These are phyloP conservation scores for Funneliformis geosporum DNA, from an alignment of 192 early-diverging fungal genomes.

Conservation along the genomic window DNA sequence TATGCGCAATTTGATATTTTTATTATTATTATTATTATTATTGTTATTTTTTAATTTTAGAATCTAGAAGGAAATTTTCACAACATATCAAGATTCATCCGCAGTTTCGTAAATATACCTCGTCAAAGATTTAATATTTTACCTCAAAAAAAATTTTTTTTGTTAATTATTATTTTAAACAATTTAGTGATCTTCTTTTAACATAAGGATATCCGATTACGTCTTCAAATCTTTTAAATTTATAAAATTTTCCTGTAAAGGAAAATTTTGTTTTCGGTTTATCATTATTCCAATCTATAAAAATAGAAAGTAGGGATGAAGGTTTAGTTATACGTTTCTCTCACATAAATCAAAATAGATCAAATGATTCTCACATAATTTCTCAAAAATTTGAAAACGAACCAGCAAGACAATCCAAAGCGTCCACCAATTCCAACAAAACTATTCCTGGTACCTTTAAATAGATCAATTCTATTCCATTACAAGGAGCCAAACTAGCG, in stretches of 20 bases:
- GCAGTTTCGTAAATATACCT: too few species aligned
- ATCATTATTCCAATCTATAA: too few species aligned
- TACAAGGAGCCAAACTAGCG: not conserved
- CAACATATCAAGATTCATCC: too few species aligned
- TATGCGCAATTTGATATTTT: too few species aligned
- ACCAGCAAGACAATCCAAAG: conserved; percentile 17
- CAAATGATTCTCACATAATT: too few species aligned
- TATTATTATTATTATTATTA: too few species aligned
- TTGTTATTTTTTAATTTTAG: too few species aligned
- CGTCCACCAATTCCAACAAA: conserved; percentile 2
- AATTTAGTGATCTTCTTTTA: not conserved
- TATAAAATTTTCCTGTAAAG: conserved; percentile 5
- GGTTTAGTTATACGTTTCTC: not conserved
- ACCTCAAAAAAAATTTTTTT: too few species aligned
- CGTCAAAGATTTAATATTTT: too few species aligned
- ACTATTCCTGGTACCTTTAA: not conserved
- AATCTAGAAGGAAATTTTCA: too few species aligned
- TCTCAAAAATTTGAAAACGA: not conserved
- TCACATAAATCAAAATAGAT: not conserved
- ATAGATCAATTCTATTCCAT: conserved; percentile 14
- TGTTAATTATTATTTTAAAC: too few species aligned
- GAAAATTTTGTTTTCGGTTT: not conserved
- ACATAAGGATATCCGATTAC: not conserved
- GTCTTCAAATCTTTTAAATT: not conserved
- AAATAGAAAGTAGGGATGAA: not conserved